Evolutionary conservation across 768 basidiomycete species (phyloP).

Genomic region (Amanita phalloides): DNA sequence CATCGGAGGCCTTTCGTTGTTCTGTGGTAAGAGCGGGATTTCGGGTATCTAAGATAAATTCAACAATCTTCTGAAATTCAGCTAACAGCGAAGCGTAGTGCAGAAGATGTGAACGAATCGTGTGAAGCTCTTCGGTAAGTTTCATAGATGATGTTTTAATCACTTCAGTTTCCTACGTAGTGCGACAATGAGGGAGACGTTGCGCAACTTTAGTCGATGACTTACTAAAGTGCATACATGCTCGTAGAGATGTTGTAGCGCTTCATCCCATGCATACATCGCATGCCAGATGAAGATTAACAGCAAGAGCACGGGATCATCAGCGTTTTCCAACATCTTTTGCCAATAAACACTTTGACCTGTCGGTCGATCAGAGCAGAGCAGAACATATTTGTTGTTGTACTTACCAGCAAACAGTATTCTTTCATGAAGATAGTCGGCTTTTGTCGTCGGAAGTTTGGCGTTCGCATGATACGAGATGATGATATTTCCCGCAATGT

Average conservation of each 20-base stretch:
- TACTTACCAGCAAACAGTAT: conserved; percentile 32
- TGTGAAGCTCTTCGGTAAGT: conserved; percentile 45
- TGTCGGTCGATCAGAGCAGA: conserved; percentile 5
- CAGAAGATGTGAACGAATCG: conserved; percentile 48
- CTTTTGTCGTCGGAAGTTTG: conserved; percentile 27
- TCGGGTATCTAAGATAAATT: conserved; percentile 34
- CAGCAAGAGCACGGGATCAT: conserved; percentile 46
- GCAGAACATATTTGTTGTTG: not conserved
- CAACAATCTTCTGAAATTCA: conserved; percentile 41
- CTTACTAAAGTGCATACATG: conserved; percentile 40
- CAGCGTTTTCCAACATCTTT: conserved; percentile 25
- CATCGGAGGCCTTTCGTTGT: conserved; percentile 17
- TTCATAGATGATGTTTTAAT: conserved; percentile 28
- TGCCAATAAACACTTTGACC: conserved; percentile 39
- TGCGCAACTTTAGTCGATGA: not conserved
- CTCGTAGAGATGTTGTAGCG: conserved; percentile 39
- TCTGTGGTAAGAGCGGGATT: conserved; percentile 40
- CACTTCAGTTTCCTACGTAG: conserved; percentile 34
- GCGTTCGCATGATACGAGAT: conserved; percentile 36
- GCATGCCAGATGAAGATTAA: conserved; percentile 49
- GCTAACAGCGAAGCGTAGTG: conserved; percentile 45
- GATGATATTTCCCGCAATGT: conserved; percentile 32
- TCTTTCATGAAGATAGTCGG: conserved; percentile 31
- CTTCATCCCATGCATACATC: conserved; percentile 53
- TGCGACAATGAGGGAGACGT: not conserved